Conservation (phyloP, 495 filamentous ascomycete species). For the Trichoderma virens region DNA sequence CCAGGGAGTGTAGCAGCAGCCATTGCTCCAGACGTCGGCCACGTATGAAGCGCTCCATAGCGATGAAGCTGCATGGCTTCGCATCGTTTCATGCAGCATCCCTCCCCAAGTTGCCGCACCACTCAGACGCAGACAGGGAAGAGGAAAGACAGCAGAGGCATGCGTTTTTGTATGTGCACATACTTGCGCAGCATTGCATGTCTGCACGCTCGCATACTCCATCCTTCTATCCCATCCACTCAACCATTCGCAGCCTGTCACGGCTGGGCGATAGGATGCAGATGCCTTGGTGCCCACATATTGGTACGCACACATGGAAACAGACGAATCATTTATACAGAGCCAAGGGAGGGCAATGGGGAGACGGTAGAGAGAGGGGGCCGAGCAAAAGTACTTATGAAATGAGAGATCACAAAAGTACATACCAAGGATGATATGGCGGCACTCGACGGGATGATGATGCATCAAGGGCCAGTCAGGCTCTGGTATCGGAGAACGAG, state of each 20-base stretch:
- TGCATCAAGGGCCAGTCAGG: background rate
- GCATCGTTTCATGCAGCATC: background rate
- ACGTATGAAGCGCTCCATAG: background rate
- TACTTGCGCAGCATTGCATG: conserved; percentile 2
- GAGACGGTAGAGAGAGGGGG: background rate
- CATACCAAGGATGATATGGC: background rate
- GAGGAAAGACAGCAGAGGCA: background rate
- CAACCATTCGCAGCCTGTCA: background rate
- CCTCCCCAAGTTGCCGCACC: background rate
- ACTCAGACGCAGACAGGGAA: background rate
- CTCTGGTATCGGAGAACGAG: background rate
- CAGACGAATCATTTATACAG: background rate
- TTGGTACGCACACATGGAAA: background rate
- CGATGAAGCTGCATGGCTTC: background rate
- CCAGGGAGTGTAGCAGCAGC: background rate
- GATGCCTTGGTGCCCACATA: background rate
- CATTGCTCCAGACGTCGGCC: background rate
- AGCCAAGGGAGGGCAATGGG: too few species aligned
- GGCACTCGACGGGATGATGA: too few species aligned
- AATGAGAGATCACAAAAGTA: background rate
- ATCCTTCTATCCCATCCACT: background rate
- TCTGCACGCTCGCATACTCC: conserved; percentile 4
- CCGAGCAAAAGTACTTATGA: background rate
- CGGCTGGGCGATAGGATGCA: background rate
- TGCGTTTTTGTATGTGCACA: background rate